A percentile compares a stretch with the other conserved stretches of the same genome.
These are phyloP conservation scores for Hagleromyces aurorensis DNA, from an alignment of 805 yeast genomes.

Conservation along the genomic window DNA sequence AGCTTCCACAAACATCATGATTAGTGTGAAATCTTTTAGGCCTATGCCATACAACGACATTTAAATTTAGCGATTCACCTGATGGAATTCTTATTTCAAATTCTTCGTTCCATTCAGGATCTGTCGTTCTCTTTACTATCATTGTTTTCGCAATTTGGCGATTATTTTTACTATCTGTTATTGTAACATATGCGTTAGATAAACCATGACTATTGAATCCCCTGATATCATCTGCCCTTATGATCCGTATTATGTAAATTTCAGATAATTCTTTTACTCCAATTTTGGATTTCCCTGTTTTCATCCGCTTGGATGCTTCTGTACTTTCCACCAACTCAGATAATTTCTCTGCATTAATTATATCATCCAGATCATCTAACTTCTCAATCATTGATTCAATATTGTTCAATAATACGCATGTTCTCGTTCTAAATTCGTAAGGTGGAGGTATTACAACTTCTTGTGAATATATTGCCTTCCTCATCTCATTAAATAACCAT, in stretches of 20 bases:
- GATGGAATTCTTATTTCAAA: conserved; percentile 48
- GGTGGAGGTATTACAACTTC: conserved; percentile 41
- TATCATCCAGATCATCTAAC: conserved; percentile 44
- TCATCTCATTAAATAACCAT: conserved; percentile 47
- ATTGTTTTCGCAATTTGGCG: conserved; percentile 63
- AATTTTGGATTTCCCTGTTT: conserved; percentile 10
- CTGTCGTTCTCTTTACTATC: conserved; percentile 47
- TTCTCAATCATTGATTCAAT: conserved; percentile 44
- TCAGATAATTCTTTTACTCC: conserved; percentile 32
- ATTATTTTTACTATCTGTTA: conserved; percentile 48
- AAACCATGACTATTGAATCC: conserved; percentile 40
- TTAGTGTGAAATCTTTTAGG: conserved; percentile 35
- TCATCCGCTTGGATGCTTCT: conserved; percentile 28
- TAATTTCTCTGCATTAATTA: conserved; percentile 50
- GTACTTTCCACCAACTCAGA: conserved; percentile 35
- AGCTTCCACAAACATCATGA: conserved; percentile 61
- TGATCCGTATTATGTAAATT: conserved; percentile 54
- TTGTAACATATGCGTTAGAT: conserved; percentile 52
- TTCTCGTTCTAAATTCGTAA: conserved; percentile 47
- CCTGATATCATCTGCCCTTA: conserved; percentile 54
- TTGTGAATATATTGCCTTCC: conserved; percentile 38
- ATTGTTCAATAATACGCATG: conserved; percentile 74
- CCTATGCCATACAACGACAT: conserved; percentile 68
- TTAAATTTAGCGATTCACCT: conserved; percentile 38
- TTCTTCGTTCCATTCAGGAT: conserved; percentile 85